phyloP scores from a whole-genome alignment of 2,329 filamentous ascomycete species.

The Rhinocladiella similis region DNA sequence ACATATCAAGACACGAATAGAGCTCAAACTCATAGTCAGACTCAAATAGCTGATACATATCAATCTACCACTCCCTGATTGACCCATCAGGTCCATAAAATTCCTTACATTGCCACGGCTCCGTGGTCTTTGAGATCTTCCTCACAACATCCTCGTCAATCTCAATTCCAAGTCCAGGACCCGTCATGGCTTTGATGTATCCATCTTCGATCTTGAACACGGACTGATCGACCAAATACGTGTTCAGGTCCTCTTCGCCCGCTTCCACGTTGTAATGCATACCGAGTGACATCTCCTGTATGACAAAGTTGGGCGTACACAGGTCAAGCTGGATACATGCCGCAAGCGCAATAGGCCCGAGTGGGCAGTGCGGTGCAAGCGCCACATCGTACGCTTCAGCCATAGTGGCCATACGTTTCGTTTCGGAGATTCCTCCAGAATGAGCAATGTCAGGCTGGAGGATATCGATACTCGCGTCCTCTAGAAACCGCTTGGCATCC shows the following conservation, averaged over 20 bases:
- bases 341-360: conserved; percentile 70
- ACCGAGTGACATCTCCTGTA: conserved; percentile 74
- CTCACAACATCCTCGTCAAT: conserved; percentile 69
- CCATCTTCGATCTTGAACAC: conserved; percentile 68
- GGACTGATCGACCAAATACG: conserved; percentile 64
- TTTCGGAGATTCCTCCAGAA: conserved; percentile 68
- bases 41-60: no score
- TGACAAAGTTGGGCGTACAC: conserved; percentile 62
- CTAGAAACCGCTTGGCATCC: conserved; percentile 69
- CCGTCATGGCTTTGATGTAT: conserved; percentile 61
- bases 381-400: conserved; percentile 71
- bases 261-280: conserved; percentile 73
- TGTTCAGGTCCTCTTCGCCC: conserved; percentile 64
- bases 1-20: no score
- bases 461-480: conserved; percentile 65
- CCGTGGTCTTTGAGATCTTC: conserved; percentile 56
- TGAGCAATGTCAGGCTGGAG: conserved; percentile 71
- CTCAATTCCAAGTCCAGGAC: conserved; percentile 67
- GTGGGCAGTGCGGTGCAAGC: conserved; percentile 69
- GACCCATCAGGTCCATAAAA: conserved; percentile 68
- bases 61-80: conserved; percentile 64
- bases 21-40: no score
- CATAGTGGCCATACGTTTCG: conserved; percentile 66
- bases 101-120: conserved; percentile 65
- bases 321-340: conserved; percentile 66